Base-by-base conservation (phyloP, 2,329 filamentous ascomycete species). In the Lecanicillium sp. region DNA sequence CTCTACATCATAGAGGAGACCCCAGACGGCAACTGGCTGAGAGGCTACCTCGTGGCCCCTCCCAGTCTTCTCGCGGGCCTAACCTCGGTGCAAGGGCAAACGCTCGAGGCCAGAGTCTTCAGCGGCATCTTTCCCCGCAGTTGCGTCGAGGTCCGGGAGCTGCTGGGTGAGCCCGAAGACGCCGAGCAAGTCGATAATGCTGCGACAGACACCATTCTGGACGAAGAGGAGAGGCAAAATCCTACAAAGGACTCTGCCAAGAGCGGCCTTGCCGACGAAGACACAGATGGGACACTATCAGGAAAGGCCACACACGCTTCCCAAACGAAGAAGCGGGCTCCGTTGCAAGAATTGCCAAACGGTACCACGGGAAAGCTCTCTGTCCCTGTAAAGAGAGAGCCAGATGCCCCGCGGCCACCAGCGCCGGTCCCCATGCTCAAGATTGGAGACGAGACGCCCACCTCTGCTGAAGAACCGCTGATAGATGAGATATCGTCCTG, bases 1-100 rank as follows among this genome's bases (percentile, higher is more conserved):
- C 72, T 98, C 48, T 98, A 98, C 66, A 94, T 98, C 49, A 96
- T 98, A 57, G 90, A 97, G 65, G 87, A 97, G 65, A 94, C 90
- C 29, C 84, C 87, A 17, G 79, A 94, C 64, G 86, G 84, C 53
- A 78, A 87, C 59, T 98, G 92, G 94, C 84, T 90, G 62, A 83
- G 92, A 39, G 92, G 92, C 43, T 98, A 98, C 63, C 74, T 98
- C 44, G 84, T 98, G 49, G 88, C 92, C 46, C 90, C 92, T 37
- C 92, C 92, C 15, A 95, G 88, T 51, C 69, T 98, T 57, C 77
- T 98, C 43, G 87, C 92, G 14, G 92, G 90, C 34, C 68, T 98
- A 58, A 97, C 88, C 10, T 90, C 84, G 45, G 80, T 84, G 53
- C 90, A 88, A 59, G 90, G 92, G 34, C 87, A 96, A 61, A 94